These are phyloP conservation scores for Aspergillus taichungensis DNA, from an alignment of 495 filamentous ascomycete genomes.

Conservation along the genomic window DNA sequence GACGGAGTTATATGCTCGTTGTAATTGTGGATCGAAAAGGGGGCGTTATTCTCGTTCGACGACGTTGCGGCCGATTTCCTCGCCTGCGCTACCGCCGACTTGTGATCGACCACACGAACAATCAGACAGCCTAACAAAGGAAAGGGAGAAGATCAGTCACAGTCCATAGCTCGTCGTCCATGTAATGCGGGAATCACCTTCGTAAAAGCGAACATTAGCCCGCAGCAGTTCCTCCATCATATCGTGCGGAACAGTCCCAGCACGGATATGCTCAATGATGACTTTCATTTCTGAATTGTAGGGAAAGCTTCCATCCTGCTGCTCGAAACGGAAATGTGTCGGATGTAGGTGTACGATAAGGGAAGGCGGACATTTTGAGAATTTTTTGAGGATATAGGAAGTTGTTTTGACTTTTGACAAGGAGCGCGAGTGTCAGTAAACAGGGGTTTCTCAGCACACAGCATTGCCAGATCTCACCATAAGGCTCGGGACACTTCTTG, in stretches of 20 bases:
- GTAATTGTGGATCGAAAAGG: slow-evolving; percentile 86
- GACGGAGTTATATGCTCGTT: slow-evolving; percentile 83
- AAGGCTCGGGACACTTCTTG: slow-evolving; percentile 41
- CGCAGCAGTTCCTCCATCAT: slow-evolving; percentile 61
- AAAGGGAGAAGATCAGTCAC: slow-evolving; percentile 4
- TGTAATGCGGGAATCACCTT: slow-evolving; percentile 42
- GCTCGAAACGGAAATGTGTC: slow-evolving; percentile 84
- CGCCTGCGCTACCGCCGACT: slow-evolving; percentile 50
- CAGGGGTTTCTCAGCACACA: slow-evolving; percentile 1
- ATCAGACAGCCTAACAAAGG: slow-evolving; percentile 65
- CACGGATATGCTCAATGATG: slow-evolving; percentile 67
- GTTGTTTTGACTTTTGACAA: slow-evolving; percentile 51
- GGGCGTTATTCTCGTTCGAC: slow-evolving; percentile 53
- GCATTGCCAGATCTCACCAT: slow-evolving; percentile 28
- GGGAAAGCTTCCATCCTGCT: slow-evolving; percentile 82
- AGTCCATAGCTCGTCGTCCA: not conserved
- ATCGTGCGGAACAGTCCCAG: slow-evolving; percentile 61
- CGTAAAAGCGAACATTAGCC: slow-evolving; percentile 73
- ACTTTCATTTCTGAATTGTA: slow-evolving; percentile 88
- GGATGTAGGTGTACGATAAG: slow-evolving; percentile 78
- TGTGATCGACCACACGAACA: slow-evolving; percentile 82
- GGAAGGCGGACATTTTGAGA: slow-evolving; percentile 64
- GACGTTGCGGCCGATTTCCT: slow-evolving; percentile 40
- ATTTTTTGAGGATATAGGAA: slow-evolving; percentile 75
- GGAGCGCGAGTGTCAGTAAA: slow-evolving; percentile 2